A percentile compares a stretch with the other conserved stretches of the same genome.
phyloP scores from a whole-genome alignment of 2,329 filamentous ascomycete genomes.

The Pseudopithomyces maydicus region DNA sequence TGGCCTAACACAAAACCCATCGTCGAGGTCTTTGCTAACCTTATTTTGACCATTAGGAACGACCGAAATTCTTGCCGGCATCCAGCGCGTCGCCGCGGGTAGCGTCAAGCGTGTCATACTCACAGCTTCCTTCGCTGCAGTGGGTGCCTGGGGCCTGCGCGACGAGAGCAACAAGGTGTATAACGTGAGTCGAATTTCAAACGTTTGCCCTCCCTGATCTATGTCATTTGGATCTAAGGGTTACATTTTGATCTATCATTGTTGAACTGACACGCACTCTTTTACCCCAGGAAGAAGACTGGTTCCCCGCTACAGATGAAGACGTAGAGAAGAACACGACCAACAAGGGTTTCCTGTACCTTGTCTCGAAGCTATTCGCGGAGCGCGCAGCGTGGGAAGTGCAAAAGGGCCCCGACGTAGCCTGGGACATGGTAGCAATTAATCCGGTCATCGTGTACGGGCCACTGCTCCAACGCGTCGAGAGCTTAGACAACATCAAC shows the following conservation, averaged over 20 bases:
- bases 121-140: slow-evolving; percentile 67
- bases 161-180: slow-evolving; percentile 51
- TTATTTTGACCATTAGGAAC: slow-evolving; percentile 37
- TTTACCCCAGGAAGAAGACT: slow-evolving; percentile 41
- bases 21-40: too few relatives aligned
- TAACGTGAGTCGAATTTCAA: slow-evolving; percentile 35
- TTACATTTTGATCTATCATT: too few relatives aligned
- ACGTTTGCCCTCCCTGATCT: background rate
- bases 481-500: slow-evolving; percentile 64
- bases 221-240: too few relatives aligned
- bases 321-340: slow-evolving; percentile 46
- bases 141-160: slow-evolving; percentile 60
- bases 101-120: slow-evolving; percentile 72
- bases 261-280: background rate
- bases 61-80: slow-evolving; percentile 62
- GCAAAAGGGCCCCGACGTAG: slow-evolving; percentile 49
- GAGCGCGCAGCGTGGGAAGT: slow-evolving; percentile 56
- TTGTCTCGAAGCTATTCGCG: slow-evolving; percentile 64
- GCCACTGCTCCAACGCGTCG: slow-evolving; percentile 59
- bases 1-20: too few relatives aligned
- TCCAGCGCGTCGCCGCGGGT: slow-evolving; percentile 61
- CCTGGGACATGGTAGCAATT: slow-evolving; percentile 50
- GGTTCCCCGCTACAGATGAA: slow-evolving; percentile 58
- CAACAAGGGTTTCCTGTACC: slow-evolving; percentile 31
- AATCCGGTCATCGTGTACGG: slow-evolving; percentile 53